Base-by-base conservation (phyloP, 2,329 filamentous ascomycete genomes). In the Ophiostoma quercus region DNA sequence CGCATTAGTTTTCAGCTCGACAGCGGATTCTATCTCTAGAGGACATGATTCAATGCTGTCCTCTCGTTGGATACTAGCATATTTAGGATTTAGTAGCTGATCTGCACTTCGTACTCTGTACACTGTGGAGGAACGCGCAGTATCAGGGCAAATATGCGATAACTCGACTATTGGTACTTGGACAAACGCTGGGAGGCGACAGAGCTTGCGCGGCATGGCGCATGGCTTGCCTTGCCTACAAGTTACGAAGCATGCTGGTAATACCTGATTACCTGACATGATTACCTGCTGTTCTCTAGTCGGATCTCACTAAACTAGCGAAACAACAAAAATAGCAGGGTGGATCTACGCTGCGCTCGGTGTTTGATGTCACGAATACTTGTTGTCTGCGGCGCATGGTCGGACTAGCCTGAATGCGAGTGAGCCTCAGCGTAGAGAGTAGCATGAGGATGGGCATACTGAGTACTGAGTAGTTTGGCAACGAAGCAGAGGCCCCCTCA, bases 1-100 rank as follows among this genome's bases (percentile, higher is more conserved):
- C 57, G 57, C 57, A 32, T 62, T 62, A 62, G 51, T 57, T 57
- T 29, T 57, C 51, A 57, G 51, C 51, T 57, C 51, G 22, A 9
- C n/a, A 41, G 39, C 39, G 39, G 25, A 29, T 14, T 34, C 8
- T 34, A 34, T 34, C 47, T n/a, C 19, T 29, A 22, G 22, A 12
- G 51, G 8, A 25, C n/a, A 25, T 57, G 51, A 22, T 22, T 57
- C n/a, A 57, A 57, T 11, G 14, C 34, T 34, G 34, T 34, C 5
- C 34, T 34, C 34, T 25, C 11, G 11, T n/a, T 25, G 25, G 51
- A 54, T n/a, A 25, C n/a, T 57, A 57, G 43, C 43, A 47, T 47
- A 6, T 47, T 47, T n/a, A 47, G 43, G 19, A 57, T 34, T 34
- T 34, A 34, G 8, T 5, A 8, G 34, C 8, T 34, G 34, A 34